Evolutionary conservation across 129 eudicot genomes (phyloP), one percentile per base, ranked within the genome.

Genomic region (Logfia minima): DNA sequence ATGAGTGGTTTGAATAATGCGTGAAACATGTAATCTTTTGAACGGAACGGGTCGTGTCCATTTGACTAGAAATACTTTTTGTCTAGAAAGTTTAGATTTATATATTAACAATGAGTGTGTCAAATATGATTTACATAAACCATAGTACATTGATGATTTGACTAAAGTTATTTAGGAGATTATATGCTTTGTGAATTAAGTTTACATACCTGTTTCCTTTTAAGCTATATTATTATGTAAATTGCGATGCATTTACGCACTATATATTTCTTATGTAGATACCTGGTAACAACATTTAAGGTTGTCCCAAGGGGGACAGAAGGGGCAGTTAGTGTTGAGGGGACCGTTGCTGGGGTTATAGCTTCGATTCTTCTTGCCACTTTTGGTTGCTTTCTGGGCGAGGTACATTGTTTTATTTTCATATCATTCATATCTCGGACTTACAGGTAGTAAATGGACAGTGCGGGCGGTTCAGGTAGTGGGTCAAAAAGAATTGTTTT

Each of bases 281-380:
- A 94, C 79, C 82, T 94, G 8, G 92, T 94, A 80, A 94, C 98
- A 66, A 89, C 92, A 7, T 89, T 94, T 53, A 94, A 94, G 91
- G 82, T 91, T 39, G 98, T 94, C 14, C 98, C 98, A 19, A 77
- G 96, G 76, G 98, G 97, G 22, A 91, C 97, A 2, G 97, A 94
- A 91, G 97, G 98, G 13, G 96, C 97, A 23, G 90, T 94, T 60
- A 91, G 97, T 74, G 77, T 86, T 52, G 97, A 94, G 80, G 98
- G 97, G 85, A 91, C 97, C 29, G 23, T 91, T 68, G 97, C 98
- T 22, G 98, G 98, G 45, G 45, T 94, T 73, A 34, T 94, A 64
- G 97, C 97, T 60, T 87, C 98, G 11, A 22, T 87, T 73, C 67
- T 89, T 63, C 97, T 94, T 70, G 96, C 97, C 31, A 79, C 61